Evolutionary conservation across 2,329 filamentous ascomycete species (phyloP).

Genomic region (Whalleya microplaca): DNA sequence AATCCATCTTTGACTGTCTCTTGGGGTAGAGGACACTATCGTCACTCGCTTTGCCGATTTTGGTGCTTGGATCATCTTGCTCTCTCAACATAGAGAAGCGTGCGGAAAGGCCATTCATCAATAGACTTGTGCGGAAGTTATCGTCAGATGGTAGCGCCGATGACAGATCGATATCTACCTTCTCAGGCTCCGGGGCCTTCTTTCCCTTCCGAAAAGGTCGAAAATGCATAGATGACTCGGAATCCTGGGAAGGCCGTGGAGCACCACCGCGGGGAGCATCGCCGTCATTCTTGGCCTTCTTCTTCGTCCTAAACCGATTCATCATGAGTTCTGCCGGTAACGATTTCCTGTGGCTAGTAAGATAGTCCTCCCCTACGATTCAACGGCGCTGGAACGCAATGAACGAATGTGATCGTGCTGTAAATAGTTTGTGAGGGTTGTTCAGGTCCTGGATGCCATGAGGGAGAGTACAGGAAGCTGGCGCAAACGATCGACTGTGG

Average conservation of each 20-base stretch:
- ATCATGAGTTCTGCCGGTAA: slow-evolving; percentile 47
- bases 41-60: slow-evolving; percentile 91
- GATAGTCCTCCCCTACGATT: neutral
- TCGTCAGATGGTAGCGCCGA: slow-evolving; percentile 78
- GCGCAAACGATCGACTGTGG: slow-evolving; percentile 20
- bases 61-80: slow-evolving; percentile 87
- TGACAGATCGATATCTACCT: slow-evolving; percentile 72
- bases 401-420: slow-evolving; percentile 1
- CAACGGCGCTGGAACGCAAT: slow-evolving; percentile 7
- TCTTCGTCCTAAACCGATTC: slow-evolving; percentile 79
- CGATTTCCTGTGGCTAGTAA: neutral
- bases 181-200: slow-evolving; percentile 60
- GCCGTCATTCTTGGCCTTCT: slow-evolving; percentile 66
- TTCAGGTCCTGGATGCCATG: slow-evolving; percentile 15
- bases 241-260: slow-evolving; percentile 57
- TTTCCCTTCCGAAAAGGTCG: slow-evolving; percentile 60
- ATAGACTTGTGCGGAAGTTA: slow-evolving; percentile 91
- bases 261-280: slow-evolving; percentile 45
- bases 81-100: slow-evolving; percentile 96
- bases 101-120: slow-evolving; percentile 94
- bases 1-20: slow-evolving; percentile 78
- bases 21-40: slow-evolving; percentile 89
- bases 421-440: neutral
- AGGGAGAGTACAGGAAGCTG: slow-evolving; percentile 8
- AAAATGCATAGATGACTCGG: slow-evolving; percentile 56